Evolutionary conservation across 2,329 filamentous ascomycete species (phyloP), one percentile per base, ranked within the genome.

Genomic region (Talaromyces islandicus): DNA sequence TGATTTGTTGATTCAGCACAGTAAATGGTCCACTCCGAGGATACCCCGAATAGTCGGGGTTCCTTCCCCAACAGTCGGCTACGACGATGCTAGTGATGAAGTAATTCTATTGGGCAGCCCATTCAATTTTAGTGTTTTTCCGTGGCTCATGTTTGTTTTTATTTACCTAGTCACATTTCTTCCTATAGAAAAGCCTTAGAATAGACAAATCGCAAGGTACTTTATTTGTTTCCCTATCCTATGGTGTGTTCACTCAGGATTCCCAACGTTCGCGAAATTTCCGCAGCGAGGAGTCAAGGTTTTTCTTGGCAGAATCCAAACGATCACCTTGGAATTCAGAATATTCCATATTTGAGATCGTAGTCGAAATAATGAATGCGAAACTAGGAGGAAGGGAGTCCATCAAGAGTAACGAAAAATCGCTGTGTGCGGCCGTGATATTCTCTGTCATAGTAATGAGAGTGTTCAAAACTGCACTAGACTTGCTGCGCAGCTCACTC

Each of bases 371-470:
- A 11, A 25, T 24, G 24, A 46, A 59, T 24, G 24, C 27, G 29
- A 35, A 54, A 27, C 38, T 48, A 50, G 57, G 57, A n/a, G 57
- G 57, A 14, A 54, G 19, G 14, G 38, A 54, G 17, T 59, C 57
- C 2, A 59, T 24, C 7, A 59, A 46, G 21, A 17, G 17, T 11
- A 60, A 24, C 19, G 32, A 25, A 27, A 48, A 7, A 1, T 21
- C 25, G 30, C 25, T 38, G 32, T 62, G 48, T 19, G 27, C 24
- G 17, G 9, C 7, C 27, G 60, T 60, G 41, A 69, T 65, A 32
- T 69, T 68, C 21, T 61, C 41, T 7, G 66, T 63, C 48, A 69
- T 67, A 9, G 63, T 68, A 19, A 62, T 63, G 14, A 64, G 35
- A n/a, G 66, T 65, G n/a, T 68, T 63, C 51, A 69, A 58, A 11